Conservation (phyloP, 2,329 filamentous ascomycete species). For the Verticillium alfalfae region DNA sequence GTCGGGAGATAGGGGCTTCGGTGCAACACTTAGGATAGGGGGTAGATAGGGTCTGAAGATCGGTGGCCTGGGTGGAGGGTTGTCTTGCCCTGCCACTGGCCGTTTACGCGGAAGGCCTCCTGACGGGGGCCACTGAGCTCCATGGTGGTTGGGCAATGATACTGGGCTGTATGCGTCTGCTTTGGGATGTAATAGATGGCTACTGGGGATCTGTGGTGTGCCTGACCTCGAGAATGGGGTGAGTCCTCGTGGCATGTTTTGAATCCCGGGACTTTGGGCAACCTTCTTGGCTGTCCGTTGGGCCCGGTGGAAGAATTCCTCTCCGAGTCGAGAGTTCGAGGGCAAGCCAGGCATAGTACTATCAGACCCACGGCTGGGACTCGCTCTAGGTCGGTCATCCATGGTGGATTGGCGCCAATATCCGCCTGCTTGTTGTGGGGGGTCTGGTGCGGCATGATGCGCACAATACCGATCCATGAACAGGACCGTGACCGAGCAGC, state of each 20-base stretch:
- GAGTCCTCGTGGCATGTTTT: neutral
- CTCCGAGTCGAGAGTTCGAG: neutral
- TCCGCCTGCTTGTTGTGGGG: neutral
- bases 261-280: neutral
- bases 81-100: neutral
- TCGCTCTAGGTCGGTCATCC: too few species aligned
- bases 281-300: neutral
- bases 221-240: neutral
- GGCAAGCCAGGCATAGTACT: neutral
- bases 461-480: neutral
- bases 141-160: neutral
- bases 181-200: neutral
- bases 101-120: neutral
- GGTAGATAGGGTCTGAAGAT: neutral
- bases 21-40: too few species aligned
- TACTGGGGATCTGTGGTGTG: neutral
- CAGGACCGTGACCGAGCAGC: neutral
- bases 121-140: neutral
- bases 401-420: too few species aligned
- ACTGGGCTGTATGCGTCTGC: neutral
- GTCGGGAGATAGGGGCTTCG: neutral
- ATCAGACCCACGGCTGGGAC: neutral
- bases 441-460: neutral
- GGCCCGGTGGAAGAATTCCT: neutral
- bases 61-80: neutral